Evolutionary conservation across 345 rosid species (phyloP).

Genomic region (Conringia planisiliqua): DNA sequence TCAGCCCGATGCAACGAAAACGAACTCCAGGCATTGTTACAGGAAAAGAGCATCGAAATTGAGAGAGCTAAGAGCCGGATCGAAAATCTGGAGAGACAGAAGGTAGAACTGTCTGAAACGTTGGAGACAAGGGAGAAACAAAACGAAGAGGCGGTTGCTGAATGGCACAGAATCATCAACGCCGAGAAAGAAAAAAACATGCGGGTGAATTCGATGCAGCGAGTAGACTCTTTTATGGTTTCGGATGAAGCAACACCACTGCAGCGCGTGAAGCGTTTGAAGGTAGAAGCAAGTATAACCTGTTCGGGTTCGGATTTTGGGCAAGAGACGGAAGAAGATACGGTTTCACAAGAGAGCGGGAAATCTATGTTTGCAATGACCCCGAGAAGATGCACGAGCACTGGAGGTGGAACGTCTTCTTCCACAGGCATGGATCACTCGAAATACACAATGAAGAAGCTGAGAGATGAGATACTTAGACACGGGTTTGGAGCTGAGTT

Average conservation of each 20-base stretch:
- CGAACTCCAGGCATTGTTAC: conserved; percentile 27
- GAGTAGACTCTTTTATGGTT: conserved; percentile 14
- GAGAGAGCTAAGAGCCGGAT: conserved; percentile 24
- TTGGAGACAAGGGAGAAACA: conserved; percentile 26
- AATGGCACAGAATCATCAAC: conserved; percentile 23
- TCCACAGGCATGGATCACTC: conserved; percentile 25
- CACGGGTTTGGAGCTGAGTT: conserved; percentile 42
- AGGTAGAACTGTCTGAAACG: conserved; percentile 20
- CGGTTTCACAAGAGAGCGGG: conserved; percentile 21
- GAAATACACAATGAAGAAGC: conserved; percentile 36
- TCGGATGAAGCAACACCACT: conserved; percentile 10
- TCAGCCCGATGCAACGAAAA: conserved; percentile 16
- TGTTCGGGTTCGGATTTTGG: conserved; percentile 18
- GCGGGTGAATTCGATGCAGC: conserved; percentile 22
- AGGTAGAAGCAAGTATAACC: conserved; percentile 25
- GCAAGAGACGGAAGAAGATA: conserved; percentile 18
- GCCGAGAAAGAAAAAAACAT: conserved; percentile 14
- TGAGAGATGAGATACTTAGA: conserved; percentile 36
- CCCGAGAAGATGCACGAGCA: conserved; percentile 30
- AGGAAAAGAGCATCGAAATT: conserved; percentile 24
- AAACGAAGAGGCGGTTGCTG: conserved; percentile 6
- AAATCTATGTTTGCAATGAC: conserved; percentile 7
- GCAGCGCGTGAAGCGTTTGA: conserved; percentile 38
- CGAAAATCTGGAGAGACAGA: conserved; percentile 30
- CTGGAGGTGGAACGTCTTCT: conserved; percentile 14